A percentile compares a stretch with the other conserved stretches of the same genome.
Evolutionary conservation across 2,329 filamentous ascomycete species (phyloP).

Genomic region (Monosporascus ibericus): DNA sequence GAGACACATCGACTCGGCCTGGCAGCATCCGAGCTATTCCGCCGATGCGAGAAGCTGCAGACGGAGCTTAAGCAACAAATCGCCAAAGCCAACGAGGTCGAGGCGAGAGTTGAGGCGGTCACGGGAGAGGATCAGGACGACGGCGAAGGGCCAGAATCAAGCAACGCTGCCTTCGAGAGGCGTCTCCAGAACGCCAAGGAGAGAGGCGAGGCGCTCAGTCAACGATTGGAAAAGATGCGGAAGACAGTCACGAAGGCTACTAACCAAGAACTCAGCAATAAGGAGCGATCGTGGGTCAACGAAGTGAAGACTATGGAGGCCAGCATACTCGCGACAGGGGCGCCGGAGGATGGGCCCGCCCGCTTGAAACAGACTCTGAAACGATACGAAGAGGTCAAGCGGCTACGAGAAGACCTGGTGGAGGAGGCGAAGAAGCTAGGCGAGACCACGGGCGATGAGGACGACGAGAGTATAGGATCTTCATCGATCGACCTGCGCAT

Average conservation of each 20-base stretch:
- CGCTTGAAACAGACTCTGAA: constrained; percentile 46
- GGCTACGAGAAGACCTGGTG: constrained; percentile 46
- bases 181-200: constrained; percentile 42
- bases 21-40: constrained; percentile 68
- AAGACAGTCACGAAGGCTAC: constrained; percentile 38
- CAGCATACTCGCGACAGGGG: constrained; percentile 34
- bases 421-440: constrained; percentile 42
- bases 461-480: constrained; percentile 20
- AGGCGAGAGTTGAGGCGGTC: constrained; percentile 59
- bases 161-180: constrained; percentile 51
- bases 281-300: constrained; percentile 48
- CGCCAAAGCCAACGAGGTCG: constrained; percentile 57
- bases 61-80: constrained; percentile 64
- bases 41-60: constrained; percentile 62
- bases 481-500: constrained; percentile 44
- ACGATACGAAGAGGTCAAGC: constrained; percentile 51
- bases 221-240: constrained; percentile 45
- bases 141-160: constrained; percentile 43
- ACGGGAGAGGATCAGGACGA: constrained; percentile 51
- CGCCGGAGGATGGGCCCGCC: constrained; percentile 24
- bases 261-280: constrained; percentile 52
- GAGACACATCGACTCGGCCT: constrained; percentile 64
- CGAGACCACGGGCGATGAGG: constrained; percentile 17
- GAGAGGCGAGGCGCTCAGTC: constrained; percentile 38
- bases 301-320: constrained; percentile 33